phyloP scores from a whole-genome alignment of 2,329 filamentous ascomycete species.

The Akanthomyces dipterigenus region DNA sequence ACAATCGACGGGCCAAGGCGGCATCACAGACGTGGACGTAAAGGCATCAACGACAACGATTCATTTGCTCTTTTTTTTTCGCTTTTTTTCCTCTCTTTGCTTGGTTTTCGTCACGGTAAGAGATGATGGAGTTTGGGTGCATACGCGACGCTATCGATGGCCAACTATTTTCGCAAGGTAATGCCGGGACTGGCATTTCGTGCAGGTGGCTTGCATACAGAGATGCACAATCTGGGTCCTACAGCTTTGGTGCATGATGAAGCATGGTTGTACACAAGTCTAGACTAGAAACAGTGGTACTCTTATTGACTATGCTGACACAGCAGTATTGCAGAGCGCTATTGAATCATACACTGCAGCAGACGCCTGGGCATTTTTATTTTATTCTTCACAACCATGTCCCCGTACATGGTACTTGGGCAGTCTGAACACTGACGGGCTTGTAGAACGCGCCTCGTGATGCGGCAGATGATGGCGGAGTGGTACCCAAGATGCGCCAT shows the following conservation, averaged over 20 bases:
- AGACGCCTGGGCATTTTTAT: not conserved
- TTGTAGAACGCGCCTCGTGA: not conserved
- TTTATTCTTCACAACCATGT: too few species aligned
- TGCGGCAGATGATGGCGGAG: not conserved
- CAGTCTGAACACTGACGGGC: not conserved
- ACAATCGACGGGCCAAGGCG: not conserved
- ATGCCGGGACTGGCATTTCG: not conserved
- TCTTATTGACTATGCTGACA: not conserved
- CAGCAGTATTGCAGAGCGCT: not conserved
- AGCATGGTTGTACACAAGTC: not conserved
- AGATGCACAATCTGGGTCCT: not conserved
- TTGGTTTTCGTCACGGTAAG: not conserved
- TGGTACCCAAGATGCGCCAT: too few species aligned
- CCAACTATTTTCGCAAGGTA: not conserved
- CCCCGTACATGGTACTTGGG: not conserved
- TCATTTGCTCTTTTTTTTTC: not conserved
- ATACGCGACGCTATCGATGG: not conserved
- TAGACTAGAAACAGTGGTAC: constrained; percentile 3
- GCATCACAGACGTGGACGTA: not conserved
- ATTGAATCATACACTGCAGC: not conserved
- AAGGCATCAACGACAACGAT: not conserved
- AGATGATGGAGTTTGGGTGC: not conserved
- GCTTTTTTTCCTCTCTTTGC: not conserved
- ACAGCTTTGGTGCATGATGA: not conserved
- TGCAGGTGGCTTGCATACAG: constrained; percentile 3